Conservation (phyloP, 176 grass and related monocot genomes). For the Luzula sylvatica region DNA sequence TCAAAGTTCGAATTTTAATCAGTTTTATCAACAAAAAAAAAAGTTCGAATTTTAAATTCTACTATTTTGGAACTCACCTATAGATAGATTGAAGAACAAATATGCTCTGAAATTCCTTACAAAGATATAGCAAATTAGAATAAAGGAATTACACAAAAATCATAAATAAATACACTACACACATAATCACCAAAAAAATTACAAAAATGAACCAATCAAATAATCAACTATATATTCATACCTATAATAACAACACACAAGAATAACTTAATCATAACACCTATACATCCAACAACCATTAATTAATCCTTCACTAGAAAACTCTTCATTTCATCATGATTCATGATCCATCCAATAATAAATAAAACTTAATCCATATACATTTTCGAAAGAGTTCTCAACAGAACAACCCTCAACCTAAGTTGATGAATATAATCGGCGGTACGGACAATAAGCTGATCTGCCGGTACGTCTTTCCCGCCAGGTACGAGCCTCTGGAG, state of each 20-base stretch:
- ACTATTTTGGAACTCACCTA: too few relatives aligned
- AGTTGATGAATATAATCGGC: conserved; percentile 68
- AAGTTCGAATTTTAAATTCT: too few relatives aligned
- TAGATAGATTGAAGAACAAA: too few relatives aligned
- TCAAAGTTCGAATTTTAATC: too few relatives aligned
- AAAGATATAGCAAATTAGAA: too few relatives aligned
- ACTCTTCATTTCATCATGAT: conserved; percentile 1
- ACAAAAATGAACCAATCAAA: conserved; percentile 12
- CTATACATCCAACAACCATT: conserved; percentile 6
- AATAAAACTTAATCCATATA: conserved; percentile 7
- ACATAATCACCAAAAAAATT: conserved; percentile 1
- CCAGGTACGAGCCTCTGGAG: conserved; percentile 80
- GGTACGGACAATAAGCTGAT: conserved; percentile 48
- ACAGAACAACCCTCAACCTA: conserved; percentile 44
- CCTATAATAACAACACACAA: conserved; percentile 1
- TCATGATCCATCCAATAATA: neutral
- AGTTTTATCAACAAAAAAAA: too few relatives aligned
- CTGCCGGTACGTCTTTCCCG: conserved; percentile 33
- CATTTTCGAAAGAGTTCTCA: conserved; percentile 54
- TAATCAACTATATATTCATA: conserved; percentile 11
- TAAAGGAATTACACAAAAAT: neutral
- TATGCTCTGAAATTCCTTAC: too few relatives aligned
- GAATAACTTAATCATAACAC: conserved; percentile 16
- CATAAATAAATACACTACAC: conserved; percentile 10
- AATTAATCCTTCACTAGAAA: conserved; percentile 12